Percentiles rank a stretch among this genome's conserved stretches.
Conservation (phyloP, 1,284 basidiomycete genomes). For the Moesziomyces antarcticus region DNA sequence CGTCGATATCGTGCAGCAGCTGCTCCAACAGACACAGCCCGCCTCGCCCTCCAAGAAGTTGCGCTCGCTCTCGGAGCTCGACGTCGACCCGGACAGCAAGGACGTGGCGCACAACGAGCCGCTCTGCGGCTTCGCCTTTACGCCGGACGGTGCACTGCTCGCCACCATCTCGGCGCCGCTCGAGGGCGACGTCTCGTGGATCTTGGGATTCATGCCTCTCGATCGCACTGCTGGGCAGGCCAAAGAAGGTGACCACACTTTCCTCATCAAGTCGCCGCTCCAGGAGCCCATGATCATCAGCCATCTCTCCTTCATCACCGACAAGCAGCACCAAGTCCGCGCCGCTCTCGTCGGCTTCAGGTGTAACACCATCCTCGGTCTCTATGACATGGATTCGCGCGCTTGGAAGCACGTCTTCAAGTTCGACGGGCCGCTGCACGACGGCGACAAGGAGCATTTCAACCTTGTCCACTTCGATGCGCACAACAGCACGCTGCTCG, state of each 20-base stretch:
- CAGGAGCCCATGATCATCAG: conserved; percentile 31
- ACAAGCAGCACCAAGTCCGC: conserved; percentile 2
- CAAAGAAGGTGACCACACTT: conserved; percentile 1
- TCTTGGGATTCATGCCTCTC: conserved; percentile 12
- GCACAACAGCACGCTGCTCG: conserved; percentile 16
- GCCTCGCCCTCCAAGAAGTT: conserved; percentile 10
- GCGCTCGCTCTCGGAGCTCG: conserved; percentile 13
- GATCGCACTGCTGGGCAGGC: background rate
- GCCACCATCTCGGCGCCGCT: conserved; percentile 25
- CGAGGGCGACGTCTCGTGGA: conserved; percentile 18
- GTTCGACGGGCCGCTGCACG: conserved; percentile 11
- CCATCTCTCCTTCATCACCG: conserved; percentile 27
- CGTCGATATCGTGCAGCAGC: conserved; percentile 19
- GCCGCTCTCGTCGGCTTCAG: conserved; percentile 30
- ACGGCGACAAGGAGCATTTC: conserved; percentile 21
- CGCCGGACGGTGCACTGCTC: conserved; percentile 25
- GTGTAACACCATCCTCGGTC: conserved; percentile 33
- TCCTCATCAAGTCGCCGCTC: conserved; percentile 20
- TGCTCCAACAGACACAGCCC: conserved; percentile 3
- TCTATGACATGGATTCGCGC: conserved; percentile 23
- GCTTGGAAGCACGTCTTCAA: conserved; percentile 31
- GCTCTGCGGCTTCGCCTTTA: conserved; percentile 25
- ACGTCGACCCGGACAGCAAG: conserved; percentile 12
- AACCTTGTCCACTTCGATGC: conserved; percentile 24
- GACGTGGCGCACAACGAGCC: conserved; percentile 13